Percentiles rank a stretch among this genome's conserved stretches.
Conservation (phyloP, 331 rosid genomes). For the Quercus lobata region DNA sequence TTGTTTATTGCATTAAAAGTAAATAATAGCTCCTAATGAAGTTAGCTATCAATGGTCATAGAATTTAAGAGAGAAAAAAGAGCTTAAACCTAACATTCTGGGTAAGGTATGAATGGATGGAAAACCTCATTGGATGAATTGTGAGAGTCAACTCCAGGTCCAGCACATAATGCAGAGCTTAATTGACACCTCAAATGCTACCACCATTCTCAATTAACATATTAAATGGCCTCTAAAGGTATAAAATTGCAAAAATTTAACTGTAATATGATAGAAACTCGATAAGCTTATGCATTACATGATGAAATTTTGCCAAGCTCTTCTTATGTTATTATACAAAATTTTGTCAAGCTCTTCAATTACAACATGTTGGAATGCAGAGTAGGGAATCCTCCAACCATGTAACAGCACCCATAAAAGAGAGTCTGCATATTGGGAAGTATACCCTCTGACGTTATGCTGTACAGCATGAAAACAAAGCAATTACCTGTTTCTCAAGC, state of each 20-base stretch:
- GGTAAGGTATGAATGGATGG: not conserved
- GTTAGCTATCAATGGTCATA: not conserved
- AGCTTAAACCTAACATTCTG: not conserved
- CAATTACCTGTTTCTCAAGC: constrained; percentile 88
- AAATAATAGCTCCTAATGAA: not conserved
- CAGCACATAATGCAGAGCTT: not conserved
- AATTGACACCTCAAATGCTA: not conserved
- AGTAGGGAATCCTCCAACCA: not conserved
- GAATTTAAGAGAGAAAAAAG: not conserved
- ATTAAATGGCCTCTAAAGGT: not conserved
- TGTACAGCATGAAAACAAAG: constrained; percentile 7
- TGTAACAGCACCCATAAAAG: not conserved
- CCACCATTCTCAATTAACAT: not conserved
- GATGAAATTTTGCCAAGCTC: not conserved
- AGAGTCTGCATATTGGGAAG: not conserved
- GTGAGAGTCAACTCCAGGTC: not conserved
- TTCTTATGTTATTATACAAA: not conserved
- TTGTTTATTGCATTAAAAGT: not conserved
- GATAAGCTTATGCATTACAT: not conserved
- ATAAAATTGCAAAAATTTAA: too few relatives aligned
- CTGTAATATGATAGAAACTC: not conserved
- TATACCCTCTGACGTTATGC: not conserved
- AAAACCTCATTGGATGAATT: not conserved
- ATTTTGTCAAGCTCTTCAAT: not conserved
- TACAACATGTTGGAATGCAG: not conserved